Evolutionary conservation across 768 basidiomycete species (phyloP), one percentile per base, ranked within the genome.

Genomic region (Tricholoma hemisulphureum): DNA sequence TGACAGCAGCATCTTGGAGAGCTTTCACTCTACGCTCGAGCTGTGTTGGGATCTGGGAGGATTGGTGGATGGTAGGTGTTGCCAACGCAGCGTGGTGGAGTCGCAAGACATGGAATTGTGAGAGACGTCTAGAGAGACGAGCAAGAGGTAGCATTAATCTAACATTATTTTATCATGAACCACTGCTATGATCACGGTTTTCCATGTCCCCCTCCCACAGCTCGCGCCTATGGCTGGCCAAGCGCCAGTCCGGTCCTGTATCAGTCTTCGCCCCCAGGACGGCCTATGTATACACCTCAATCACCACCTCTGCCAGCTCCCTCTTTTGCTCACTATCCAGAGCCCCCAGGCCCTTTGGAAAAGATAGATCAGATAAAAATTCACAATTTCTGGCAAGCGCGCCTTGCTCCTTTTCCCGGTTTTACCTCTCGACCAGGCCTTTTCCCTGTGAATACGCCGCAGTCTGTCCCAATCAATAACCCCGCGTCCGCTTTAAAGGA

Each of bases 351-450:
- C 2, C 32, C 51, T 24, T 39, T 46, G 14, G 20, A n/a, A 10
- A 24, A 32, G 0, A 6, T 46, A 4, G 29, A 59, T 7, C 37
- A 48, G 31, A 55, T 52, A 11, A 56, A 60, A 1, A 68, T 76
- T 14, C 67, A 78, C 49, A 71, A 72, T 18, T 75, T 71, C 56
- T 80, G 78, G 78, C 72, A 68, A 58, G 76, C 74, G 13, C 67
- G 76, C 48, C 65, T 80, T 23, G 78, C 77, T 7, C 77, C 79
- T 20, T 69, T 77, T 48, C 77, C 78, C 6, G 78, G 77, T 6
- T 71, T 67, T 55, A 67, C 66, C 14, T 80, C 78, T 4, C 62
- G 62, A 4, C 72, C 74, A 9, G 67, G 71, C 54, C 64, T 76
- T 28, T 58, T 73, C 18, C 65, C 68, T 18, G 66, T 64, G 48